Conservation (phyloP, 371 early-diverging fungal genomes). For the Rhizopus microsporus region DNA sequence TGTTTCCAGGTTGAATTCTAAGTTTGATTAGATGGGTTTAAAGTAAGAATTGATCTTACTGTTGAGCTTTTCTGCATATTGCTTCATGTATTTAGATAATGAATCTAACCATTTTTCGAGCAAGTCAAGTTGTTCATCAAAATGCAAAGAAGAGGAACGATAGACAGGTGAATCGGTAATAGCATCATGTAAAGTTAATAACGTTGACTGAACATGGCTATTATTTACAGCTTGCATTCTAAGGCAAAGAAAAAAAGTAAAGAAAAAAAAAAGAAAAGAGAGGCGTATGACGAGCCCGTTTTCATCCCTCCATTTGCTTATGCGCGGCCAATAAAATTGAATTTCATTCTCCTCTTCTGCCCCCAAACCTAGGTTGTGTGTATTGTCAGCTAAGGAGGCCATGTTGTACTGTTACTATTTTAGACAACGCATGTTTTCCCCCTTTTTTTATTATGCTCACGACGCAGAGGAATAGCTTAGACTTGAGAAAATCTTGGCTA, state of each 20-base stretch:
- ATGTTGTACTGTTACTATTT: too few species aligned
- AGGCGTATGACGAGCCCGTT: not conserved
- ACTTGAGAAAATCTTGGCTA: too few species aligned
- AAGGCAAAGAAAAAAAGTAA: not conserved
- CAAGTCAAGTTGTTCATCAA: conserved; percentile 71
- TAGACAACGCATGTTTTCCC: too few species aligned
- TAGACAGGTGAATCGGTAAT: conserved; percentile 71
- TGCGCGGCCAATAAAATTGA: not conserved
- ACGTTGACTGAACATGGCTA: conserved; percentile 22
- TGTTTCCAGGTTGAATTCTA: conserved; percentile 36
- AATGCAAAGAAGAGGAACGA: conserved; percentile 61
- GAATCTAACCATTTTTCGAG: conserved; percentile 66
- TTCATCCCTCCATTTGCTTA: not conserved
- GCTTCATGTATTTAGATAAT: conserved; percentile 46
- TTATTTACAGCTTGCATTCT: conserved; percentile 12
- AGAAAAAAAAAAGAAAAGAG: not conserved
- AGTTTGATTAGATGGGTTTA: not conserved
- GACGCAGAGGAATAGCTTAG: too few species aligned
- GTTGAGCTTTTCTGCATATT: conserved; percentile 46
- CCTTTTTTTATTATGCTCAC: too few species aligned
- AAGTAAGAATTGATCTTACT: conserved; percentile 31
- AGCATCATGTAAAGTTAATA: conserved; percentile 65
- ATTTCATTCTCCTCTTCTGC: too few species aligned
- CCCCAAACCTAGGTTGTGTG: too few species aligned
- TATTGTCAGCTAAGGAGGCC: too few species aligned